Evolutionary conservation across 1,139 yeast genomes (phyloP).

Genomic region (Nadsonia starkeyi-henricii): DNA sequence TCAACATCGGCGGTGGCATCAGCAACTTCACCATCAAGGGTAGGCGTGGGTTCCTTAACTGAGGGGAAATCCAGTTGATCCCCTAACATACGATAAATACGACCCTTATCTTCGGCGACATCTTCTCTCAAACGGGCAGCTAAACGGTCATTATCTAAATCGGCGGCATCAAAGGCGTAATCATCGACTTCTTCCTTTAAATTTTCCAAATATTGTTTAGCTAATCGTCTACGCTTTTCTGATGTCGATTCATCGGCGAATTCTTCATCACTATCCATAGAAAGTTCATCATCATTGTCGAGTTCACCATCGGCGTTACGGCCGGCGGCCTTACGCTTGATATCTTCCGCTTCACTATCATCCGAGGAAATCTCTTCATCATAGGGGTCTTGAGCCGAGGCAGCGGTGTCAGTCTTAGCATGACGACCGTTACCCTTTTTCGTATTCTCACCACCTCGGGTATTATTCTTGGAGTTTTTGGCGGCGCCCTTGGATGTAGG

Average conservation of each 20-base stretch:
- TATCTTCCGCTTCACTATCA: slow-evolving; percentile 13
- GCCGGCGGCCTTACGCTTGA: slow-evolving; percentile 8
- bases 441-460: neutral
- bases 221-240: slow-evolving; percentile 85
- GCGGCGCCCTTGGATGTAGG: neutral
- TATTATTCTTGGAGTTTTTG: neutral
- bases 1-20: too few species aligned
- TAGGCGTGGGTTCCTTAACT: slow-evolving; percentile 5
- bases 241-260: slow-evolving; percentile 66
- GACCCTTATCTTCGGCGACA: slow-evolving; percentile 81
- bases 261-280: slow-evolving; percentile 18
- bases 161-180: slow-evolving; percentile 77
- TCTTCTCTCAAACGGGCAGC: slow-evolving; percentile 71
- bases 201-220: slow-evolving; percentile 81
- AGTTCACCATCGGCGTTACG: too few species aligned
- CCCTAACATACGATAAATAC: slow-evolving; percentile 53
- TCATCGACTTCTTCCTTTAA: slow-evolving; percentile 44
- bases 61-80: slow-evolving; percentile 9
- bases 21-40: slow-evolving; percentile 5
- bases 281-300: slow-evolving; percentile 9
- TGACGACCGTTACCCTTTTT: too few species aligned
- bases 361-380: slow-evolving; percentile 23
- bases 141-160: slow-evolving; percentile 74
- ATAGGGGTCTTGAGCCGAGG: neutral
- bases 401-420: too few species aligned